Evolutionary conservation across 2,329 filamentous ascomycete genomes (phyloP).

Genomic region (Botrytis squamosa): DNA sequence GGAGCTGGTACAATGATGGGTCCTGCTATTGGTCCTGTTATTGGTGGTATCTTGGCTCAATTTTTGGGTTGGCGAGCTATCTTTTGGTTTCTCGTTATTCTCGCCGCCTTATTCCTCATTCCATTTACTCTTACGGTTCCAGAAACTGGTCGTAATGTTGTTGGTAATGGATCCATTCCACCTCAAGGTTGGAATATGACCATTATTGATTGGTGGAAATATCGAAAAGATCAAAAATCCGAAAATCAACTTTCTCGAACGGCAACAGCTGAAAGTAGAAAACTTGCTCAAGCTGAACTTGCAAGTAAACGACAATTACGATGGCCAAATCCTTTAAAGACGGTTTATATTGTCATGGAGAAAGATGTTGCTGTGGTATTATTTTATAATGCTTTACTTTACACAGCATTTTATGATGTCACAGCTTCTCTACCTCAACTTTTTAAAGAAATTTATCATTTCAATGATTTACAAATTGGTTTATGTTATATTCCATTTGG

Average conservation of each 20-base stretch:
- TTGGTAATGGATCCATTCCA: conserved; percentile 49
- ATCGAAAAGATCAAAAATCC: conserved; percentile 32
- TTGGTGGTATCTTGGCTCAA: conserved; percentile 50
- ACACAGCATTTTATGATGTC: conserved; percentile 55
- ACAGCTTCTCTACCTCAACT: conserved; percentile 53
- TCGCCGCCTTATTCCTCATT: conserved; percentile 43
- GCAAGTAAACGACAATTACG: conserved; percentile 46
- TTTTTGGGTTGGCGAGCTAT: conserved; percentile 51
- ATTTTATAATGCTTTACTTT: conserved; percentile 53
- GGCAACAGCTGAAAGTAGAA: conserved; percentile 39
- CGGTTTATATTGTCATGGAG: conserved; percentile 53
- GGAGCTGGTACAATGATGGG: conserved; percentile 52
- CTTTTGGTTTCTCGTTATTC: conserved; percentile 55
- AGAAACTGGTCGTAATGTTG: conserved; percentile 39
- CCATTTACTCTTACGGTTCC: conserved; percentile 36
- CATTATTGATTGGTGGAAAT: conserved; percentile 47
- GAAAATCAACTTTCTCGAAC: conserved; percentile 33
- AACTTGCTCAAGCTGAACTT: conserved; percentile 40
- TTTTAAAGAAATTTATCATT: conserved; percentile 37
- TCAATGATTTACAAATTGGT: conserved; percentile 39
- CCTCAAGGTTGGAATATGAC: conserved; percentile 59
- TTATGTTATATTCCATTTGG: conserved; percentile 46
- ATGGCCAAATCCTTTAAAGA: conserved; percentile 57
- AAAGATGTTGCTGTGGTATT: conserved; percentile 57
- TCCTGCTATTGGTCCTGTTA: conserved; percentile 49